Evolutionary conservation across 2,329 filamentous ascomycete species (phyloP).

Genomic region (Clarireedia paspali): DNA sequence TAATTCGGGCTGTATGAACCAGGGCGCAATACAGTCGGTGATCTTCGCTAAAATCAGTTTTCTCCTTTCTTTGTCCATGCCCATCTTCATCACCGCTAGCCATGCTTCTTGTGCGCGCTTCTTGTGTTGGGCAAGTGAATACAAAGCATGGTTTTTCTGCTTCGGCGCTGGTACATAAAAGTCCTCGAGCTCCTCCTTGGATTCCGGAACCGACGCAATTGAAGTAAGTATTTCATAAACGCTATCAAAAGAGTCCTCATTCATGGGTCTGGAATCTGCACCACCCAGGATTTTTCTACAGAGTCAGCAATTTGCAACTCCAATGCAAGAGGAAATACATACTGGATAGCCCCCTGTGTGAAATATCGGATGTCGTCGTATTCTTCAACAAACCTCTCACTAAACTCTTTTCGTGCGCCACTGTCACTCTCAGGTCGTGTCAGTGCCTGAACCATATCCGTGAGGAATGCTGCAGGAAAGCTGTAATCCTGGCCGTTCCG

Average conservation of each 20-base stretch:
- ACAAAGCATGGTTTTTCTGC: constrained; percentile 59
- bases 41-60: constrained; percentile 72
- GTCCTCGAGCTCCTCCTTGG: constrained; percentile 56
- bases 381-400: constrained; percentile 68
- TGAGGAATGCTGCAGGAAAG: constrained; percentile 63
- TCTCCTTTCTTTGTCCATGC: constrained; percentile 63
- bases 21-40: constrained; percentile 72
- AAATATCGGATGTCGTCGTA: constrained; percentile 82
- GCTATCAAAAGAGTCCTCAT: constrained; percentile 40
- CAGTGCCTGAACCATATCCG: constrained; percentile 54
- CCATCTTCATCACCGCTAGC: constrained; percentile 65
- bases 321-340: constrained; percentile 31
- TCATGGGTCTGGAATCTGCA: constrained; percentile 18
- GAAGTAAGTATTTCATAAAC: constrained; percentile 55
- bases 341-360: constrained; percentile 69
- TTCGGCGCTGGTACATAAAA: constrained; percentile 60
- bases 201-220: constrained; percentile 64
- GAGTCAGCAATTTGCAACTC: constrained; percentile 12
- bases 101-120: constrained; percentile 79
- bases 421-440: constrained; percentile 49
- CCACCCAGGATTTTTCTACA: constrained; percentile 31
- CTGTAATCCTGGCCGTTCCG: constrained; percentile 54
- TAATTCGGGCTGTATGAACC: constrained; percentile 81
- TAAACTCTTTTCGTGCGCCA: constrained; percentile 61
- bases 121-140: constrained; percentile 63